These are phyloP conservation scores for Sugiyamaella floridensis DNA, from an alignment of 805 yeast species.

Conservation along the genomic window DNA sequence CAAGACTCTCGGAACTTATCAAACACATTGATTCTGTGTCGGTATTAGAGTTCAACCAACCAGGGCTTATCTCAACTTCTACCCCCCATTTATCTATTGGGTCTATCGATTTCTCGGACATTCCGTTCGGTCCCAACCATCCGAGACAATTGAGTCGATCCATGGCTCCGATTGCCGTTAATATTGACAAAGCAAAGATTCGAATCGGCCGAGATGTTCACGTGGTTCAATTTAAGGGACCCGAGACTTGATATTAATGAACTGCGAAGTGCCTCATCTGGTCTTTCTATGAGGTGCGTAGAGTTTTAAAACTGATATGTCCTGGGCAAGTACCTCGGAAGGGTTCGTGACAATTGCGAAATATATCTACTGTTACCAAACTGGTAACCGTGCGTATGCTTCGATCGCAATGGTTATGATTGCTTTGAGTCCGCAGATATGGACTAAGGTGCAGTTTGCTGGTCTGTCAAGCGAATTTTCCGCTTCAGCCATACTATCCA, in stretches of 20 bases:
- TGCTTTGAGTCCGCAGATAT: too few relatives aligned
- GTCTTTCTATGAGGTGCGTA: too few relatives aligned
- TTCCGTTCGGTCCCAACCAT: not conserved
- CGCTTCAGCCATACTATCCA: too few relatives aligned
- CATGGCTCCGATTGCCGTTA: not conserved
- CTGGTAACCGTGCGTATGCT: too few relatives aligned
- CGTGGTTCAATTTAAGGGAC: not conserved
- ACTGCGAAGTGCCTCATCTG: too few relatives aligned
- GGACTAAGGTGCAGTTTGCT: too few relatives aligned
- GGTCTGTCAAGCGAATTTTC: too few relatives aligned
- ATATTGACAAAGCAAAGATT: constrained; percentile 2
- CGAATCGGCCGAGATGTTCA: constrained; percentile 16
- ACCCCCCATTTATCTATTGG: constrained; percentile 7
- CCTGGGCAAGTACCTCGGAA: too few relatives aligned
- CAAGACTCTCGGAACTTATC: not conserved
- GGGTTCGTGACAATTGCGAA: too few relatives aligned
- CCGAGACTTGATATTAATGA: not conserved
- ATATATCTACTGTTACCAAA: too few relatives aligned
- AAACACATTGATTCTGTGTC: not conserved
- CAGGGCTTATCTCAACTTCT: constrained; percentile 1
- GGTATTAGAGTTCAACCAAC: not conserved
- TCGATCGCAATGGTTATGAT: too few relatives aligned
- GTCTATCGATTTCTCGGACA: not conserved
- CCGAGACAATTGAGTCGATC: not conserved
- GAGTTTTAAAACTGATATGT: too few relatives aligned